Conservation (phyloP, 495 filamentous ascomycete genomes). For the Aspergillus indologenus region DNA sequence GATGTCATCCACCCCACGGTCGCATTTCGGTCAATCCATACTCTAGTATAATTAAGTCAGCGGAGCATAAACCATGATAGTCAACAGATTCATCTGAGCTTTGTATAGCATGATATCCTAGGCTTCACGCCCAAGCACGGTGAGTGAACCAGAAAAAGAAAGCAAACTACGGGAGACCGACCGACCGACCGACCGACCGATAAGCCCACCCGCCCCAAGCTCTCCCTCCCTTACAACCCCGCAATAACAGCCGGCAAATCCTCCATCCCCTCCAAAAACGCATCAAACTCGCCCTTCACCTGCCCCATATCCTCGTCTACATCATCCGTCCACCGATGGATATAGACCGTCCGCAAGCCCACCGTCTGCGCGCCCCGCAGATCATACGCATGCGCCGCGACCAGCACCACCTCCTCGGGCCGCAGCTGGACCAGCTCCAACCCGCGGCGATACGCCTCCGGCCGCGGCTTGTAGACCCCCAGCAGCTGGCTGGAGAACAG, state of each 20-base stretch:
- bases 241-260: background rate
- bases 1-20: background rate
- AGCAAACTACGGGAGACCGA: too few relatives aligned
- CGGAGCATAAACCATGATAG: too few relatives aligned
- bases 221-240: background rate
- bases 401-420: slow-evolving; percentile 48
- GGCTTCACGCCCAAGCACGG: too few relatives aligned
- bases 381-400: slow-evolving; percentile 56
- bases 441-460: slow-evolving; percentile 43
- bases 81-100: too few relatives aligned
- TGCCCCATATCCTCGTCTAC: slow-evolving; percentile 46
- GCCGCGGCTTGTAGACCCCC: slow-evolving; percentile 46
- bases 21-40: background rate
- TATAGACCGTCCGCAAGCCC: slow-evolving; percentile 51
- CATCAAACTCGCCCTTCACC: slow-evolving; percentile 43
- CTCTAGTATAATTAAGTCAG: too few relatives aligned
- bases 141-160: too few relatives aligned
- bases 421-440: slow-evolving; percentile 40
- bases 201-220: too few relatives aligned
- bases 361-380: slow-evolving; percentile 41
- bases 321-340: slow-evolving; percentile 54
- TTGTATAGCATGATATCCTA: too few relatives aligned
- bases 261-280: slow-evolving; percentile 45
- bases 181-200: too few relatives aligned
- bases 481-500: slow-evolving; percentile 52